A percentile compares a stretch with the other conserved stretches of the same genome.
These are phyloP conservation scores for Santalum album DNA, from an alignment of 164 flowering plant genomes.

Conservation along the genomic window DNA sequence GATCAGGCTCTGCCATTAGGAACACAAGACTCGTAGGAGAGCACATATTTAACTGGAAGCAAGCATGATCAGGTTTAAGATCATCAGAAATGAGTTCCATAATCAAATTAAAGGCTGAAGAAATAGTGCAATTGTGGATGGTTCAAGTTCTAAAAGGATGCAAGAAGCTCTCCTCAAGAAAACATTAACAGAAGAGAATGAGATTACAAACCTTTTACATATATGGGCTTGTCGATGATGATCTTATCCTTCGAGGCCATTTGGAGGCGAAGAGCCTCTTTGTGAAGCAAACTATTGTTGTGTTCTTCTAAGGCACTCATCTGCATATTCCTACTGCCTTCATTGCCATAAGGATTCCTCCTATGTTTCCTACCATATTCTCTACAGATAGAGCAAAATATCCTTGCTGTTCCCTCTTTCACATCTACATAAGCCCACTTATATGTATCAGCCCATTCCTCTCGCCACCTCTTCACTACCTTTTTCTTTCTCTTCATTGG, in stretches of 20 bases:
- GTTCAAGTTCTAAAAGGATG: not conserved
- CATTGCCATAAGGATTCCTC: conserved; percentile 97
- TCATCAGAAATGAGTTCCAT: too few species aligned
- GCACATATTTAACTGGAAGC: too few species aligned
- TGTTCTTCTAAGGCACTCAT: conserved; percentile 99
- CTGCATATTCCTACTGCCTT: conserved; percentile 99
- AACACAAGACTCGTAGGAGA: too few species aligned
- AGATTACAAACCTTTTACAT: conserved; percentile 64
- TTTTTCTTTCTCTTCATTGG: conserved; percentile 82
- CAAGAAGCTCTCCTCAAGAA: not conserved
- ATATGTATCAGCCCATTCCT: conserved; percentile 99
- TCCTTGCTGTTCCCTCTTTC: conserved; percentile 89
- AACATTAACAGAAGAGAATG: not conserved
- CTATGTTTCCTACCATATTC: conserved; percentile 96
- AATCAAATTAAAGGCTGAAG: not conserved
- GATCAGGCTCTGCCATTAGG: too few species aligned
- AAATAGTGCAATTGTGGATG: too few species aligned
- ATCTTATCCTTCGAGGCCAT: conserved; percentile 93
- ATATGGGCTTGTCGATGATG: conserved; percentile 70
- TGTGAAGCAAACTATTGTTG: conserved; percentile 95
- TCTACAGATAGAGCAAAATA: conserved; percentile 88
- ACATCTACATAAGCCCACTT: conserved; percentile 97
- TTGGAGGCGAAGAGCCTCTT: conserved; percentile 95
- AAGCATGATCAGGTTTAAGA: too few species aligned
- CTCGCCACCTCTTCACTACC: conserved; percentile 98